A percentile compares a stretch with the other conserved stretches of the same genome.
These are phyloP conservation scores for Apodospora peruviana DNA, from an alignment of 495 filamentous ascomycete species.

Conservation along the genomic window DNA sequence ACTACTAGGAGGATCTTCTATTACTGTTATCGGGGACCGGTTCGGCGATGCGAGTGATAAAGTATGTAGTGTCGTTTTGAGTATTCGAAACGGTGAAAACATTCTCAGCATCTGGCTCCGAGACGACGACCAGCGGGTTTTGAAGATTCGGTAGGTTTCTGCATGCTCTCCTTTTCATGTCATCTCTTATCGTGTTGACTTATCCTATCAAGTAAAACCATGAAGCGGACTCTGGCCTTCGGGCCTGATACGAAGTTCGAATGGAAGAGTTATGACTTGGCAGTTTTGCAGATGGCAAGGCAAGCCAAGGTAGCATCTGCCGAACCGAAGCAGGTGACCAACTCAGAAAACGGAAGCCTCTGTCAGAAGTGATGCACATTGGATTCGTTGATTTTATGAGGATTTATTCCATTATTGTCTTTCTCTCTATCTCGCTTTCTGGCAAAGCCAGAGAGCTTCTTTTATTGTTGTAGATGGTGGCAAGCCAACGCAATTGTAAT, in stretches of 20 bases:
- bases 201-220: conserved; percentile 68
- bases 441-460: no score
- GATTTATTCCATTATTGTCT: no score
- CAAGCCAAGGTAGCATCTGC: no score
- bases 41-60: conserved; percentile 92
- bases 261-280: conserved; percentile 86
- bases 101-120: conserved; percentile 97
- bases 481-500: no score
- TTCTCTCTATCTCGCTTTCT: no score
- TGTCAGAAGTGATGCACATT: no score
- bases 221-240: conserved; percentile 81
- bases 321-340: no score
- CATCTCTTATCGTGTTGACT: conserved; percentile 4
- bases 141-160: conserved; percentile 84
- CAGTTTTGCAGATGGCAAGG: conserved; percentile 77
- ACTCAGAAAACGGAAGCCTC: no score
- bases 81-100: conserved; percentile 91
- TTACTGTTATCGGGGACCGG: conserved; percentile 91
- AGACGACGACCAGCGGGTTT: conserved; percentile 83
- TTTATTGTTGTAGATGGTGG: no score
- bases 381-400: no score
- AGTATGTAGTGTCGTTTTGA: conserved; percentile 89
- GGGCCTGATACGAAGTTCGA: conserved; percentile 84
- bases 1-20: conserved; percentile 95
- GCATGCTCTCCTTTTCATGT: neutral